Evolutionary conservation across 768 basidiomycete species (phyloP), one percentile per base, ranked within the genome.

Genomic region (Mycena polygramma): DNA sequence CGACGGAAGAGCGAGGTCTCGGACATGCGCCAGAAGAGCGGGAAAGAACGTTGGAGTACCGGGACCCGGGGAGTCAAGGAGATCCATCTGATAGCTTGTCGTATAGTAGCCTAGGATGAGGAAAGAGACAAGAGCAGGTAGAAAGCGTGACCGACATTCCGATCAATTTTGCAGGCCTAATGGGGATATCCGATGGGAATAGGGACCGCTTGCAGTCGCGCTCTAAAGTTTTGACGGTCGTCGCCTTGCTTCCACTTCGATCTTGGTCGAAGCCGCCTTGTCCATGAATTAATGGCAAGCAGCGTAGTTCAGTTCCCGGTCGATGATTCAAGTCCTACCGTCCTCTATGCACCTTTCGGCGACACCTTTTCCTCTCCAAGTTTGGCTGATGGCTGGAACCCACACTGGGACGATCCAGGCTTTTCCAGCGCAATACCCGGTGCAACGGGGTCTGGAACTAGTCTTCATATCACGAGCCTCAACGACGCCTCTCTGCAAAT

Each of bases 311-410:
- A 84, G 67, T 82, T 92, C 79, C 72, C 79, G 68, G 82, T 94
- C 74, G 87, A 91, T 79, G 89, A 93, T 77, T 88, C 89, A 63
- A 93, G 92, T 51, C 92, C 92, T 6, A 75, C 83, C 54, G 81
- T 94, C 72, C 70, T 74, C 35, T 94, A 93, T 81, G 83, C 78
- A 68, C 92, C 93, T 26, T 87, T 89, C 68, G 75, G 81, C 51
- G 90, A 92, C 78, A 86, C 85, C 14, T 81, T 89, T 66, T 81
- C 86, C 48, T 77, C 84, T 58, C 79, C 87, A 1, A 83, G 89
- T 73, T 74, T 88, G 49, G 74, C 78, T 22, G 83, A 82, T 35
- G 92, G 92, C 75, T 95, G 94, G 94, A 89, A 89, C 76, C 87
- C 92, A 20, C 87, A 84, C 79, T 93, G 87, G 79, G 79, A 81